A percentile compares a stretch with the other conserved stretches of the same genome.
These are phyloP conservation scores for Cryptococcus jaspeensis DNA, from an alignment of 1,284 basidiomycete genomes.

Conservation along the genomic window DNA sequence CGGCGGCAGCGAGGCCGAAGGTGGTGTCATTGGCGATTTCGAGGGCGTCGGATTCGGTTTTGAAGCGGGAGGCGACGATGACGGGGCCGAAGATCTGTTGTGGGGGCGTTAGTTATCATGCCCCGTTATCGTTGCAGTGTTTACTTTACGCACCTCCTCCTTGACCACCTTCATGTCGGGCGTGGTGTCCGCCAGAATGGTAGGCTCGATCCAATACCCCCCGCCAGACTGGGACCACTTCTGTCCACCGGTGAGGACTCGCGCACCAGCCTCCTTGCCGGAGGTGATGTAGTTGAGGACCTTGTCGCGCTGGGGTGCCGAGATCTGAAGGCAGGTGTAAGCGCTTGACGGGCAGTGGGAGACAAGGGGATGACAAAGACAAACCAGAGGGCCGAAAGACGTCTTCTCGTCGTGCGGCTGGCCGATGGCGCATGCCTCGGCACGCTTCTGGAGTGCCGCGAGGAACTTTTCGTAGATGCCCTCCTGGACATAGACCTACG, in stretches of 20 bases:
- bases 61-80: conserved; percentile 60
- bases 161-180: conserved; percentile 80
- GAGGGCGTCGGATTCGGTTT: conserved; percentile 74
- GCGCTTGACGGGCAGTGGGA: no score
- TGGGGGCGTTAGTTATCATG: no score
- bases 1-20: conserved; percentile 83
- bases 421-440: neutral
- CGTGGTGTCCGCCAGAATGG: conserved; percentile 77
- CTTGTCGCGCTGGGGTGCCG: conserved; percentile 55
- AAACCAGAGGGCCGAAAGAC: neutral
- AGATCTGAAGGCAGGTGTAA: no score
- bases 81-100: conserved; percentile 66
- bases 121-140: no score
- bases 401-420: conserved; percentile 5
- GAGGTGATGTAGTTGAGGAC: conserved; percentile 86
- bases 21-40: conserved; percentile 76
- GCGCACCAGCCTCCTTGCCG: conserved; percentile 83
- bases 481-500: conserved; percentile 66
- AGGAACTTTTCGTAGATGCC: conserved; percentile 62
- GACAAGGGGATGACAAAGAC: neutral
- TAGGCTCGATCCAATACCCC: conserved; percentile 61
- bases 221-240: conserved; percentile 62
- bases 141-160: conserved; percentile 60
- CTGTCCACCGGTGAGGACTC: conserved; percentile 70
- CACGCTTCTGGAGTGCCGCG: conserved; percentile 25